phyloP scores from a whole-genome alignment of 1,284 basidiomycete genomes.

The Afroboletus lepidellus region DNA sequence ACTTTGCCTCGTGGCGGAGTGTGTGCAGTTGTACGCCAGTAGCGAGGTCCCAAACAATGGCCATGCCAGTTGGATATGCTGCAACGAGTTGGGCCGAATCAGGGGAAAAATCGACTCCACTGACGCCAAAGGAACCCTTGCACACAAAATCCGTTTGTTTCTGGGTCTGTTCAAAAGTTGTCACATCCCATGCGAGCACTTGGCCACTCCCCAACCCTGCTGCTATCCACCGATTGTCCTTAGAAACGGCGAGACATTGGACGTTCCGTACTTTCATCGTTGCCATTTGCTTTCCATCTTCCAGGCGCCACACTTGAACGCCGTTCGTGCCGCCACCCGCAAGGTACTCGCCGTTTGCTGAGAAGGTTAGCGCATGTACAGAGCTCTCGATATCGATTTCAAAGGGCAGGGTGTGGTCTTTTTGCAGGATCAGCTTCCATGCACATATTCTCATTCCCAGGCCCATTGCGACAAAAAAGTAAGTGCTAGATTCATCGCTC shows the following conservation, averaged over 20 bases:
- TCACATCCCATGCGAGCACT: neutral
- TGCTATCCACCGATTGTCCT: constrained; percentile 7
- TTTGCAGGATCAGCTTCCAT: neutral
- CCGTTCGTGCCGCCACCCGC: neutral
- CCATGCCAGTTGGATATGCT: neutral
- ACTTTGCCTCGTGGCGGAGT: neutral
- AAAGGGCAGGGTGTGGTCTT: neutral
- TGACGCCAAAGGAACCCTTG: too few relatives aligned
- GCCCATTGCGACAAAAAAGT: too few relatives aligned
- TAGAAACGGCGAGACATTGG: constrained; percentile 4
- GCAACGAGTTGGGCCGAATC: neutral
- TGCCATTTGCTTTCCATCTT: neutral
- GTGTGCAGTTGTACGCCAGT: neutral
- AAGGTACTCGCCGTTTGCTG: neutral
- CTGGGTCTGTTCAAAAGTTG: neutral
- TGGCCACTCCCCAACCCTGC: neutral
- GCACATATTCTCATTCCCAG: too few relatives aligned
- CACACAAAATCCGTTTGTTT: too few relatives aligned
- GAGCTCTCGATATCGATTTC: neutral
- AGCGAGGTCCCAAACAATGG: neutral
- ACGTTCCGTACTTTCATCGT: neutral
- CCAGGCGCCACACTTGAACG: neutral
- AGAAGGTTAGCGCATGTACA: neutral
- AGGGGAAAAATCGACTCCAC: constrained; percentile 6
- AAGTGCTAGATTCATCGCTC: too few relatives aligned